Conservation (phyloP, 2,329 filamentous ascomycete genomes). For the Elsinoe perseae region DNA sequence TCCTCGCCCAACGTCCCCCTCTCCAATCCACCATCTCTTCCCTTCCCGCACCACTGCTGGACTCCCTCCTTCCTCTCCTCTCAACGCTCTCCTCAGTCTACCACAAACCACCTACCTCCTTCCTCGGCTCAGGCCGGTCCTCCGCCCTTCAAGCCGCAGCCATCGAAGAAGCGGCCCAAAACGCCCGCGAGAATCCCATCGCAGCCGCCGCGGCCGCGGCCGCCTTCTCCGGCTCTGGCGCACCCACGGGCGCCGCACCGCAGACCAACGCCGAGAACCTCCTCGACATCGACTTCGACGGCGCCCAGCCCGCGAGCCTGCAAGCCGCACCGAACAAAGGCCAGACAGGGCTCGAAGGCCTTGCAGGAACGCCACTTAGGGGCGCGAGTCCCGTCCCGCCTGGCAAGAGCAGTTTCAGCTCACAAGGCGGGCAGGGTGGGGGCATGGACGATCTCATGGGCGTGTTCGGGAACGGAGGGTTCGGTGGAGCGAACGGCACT, state of each 20-base stretch:
- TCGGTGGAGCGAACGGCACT: conserved; percentile 28
- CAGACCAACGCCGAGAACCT: conserved; percentile 88
- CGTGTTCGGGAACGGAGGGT: conserved; percentile 49
- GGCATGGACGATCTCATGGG: conserved; percentile 78
- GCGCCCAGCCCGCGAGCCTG: conserved; percentile 79
- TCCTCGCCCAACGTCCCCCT: conserved; percentile 87
- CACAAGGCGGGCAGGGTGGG: conserved; percentile 33
- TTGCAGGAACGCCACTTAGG: conserved; percentile 60
- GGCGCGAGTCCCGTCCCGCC: conserved; percentile 53
- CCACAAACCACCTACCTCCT: conserved; percentile 97
- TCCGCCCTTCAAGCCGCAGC: conserved; percentile 91
- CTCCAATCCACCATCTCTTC: conserved; percentile 92
- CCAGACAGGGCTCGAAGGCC: conserved; percentile 44
- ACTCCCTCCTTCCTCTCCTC: conserved; percentile 82
- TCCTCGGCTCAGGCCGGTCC: conserved; percentile 88
- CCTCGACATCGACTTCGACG: conserved; percentile 93
- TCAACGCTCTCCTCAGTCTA: conserved; percentile 96
- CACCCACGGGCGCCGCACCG: conserved; percentile 38
- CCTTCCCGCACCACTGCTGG: conserved; percentile 72
- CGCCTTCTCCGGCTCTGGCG: conserved; percentile 43
- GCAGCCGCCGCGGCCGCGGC: conserved; percentile 72
- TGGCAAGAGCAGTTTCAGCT: conserved; percentile 17
- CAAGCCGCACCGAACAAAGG: conserved; percentile 53
- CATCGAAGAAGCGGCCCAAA: conserved; percentile 90
- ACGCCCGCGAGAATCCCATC: conserved; percentile 87